Evolutionary conservation across 2,329 filamentous ascomycete species (phyloP).

Genomic region (Chaetomium strumarium): DNA sequence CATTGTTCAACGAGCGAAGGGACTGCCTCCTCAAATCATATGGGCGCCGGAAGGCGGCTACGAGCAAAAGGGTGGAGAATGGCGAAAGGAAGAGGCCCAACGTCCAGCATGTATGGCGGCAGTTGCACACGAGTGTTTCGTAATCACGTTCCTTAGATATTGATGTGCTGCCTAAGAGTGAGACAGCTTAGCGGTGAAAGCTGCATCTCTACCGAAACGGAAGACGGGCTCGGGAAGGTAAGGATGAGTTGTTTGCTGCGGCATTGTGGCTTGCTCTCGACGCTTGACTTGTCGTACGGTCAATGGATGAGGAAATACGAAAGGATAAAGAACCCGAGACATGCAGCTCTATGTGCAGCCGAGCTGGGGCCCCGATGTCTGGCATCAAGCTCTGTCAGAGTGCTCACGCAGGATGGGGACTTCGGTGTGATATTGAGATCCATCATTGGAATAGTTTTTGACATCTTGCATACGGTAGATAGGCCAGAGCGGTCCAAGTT

Average conservation of each 20-base stretch:
- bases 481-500: background rate
- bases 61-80: too few relatives aligned
- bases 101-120: background rate
- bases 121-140: slow-evolving; percentile 9
- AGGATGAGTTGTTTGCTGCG: background rate
- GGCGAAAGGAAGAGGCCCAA: too few relatives aligned
- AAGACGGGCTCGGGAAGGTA: background rate
- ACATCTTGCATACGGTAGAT: background rate
- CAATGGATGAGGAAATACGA: background rate
- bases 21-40: too few relatives aligned
- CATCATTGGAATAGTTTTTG: background rate
- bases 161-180: background rate
- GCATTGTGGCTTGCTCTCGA: background rate
- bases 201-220: slow-evolving; percentile 4
- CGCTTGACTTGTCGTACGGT: background rate
- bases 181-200: slow-evolving; percentile 17
- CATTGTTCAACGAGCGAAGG: too few relatives aligned
- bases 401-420: background rate
- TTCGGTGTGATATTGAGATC: background rate
- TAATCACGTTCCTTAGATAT: slow-evolving; percentile 1
- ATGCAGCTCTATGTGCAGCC: background rate
- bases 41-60: too few relatives aligned
- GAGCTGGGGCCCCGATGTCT: background rate
- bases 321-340: background rate
- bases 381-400: background rate